Conservation (phyloP, 495 filamentous ascomycete species). For the Aspergillus sparsus region DNA sequence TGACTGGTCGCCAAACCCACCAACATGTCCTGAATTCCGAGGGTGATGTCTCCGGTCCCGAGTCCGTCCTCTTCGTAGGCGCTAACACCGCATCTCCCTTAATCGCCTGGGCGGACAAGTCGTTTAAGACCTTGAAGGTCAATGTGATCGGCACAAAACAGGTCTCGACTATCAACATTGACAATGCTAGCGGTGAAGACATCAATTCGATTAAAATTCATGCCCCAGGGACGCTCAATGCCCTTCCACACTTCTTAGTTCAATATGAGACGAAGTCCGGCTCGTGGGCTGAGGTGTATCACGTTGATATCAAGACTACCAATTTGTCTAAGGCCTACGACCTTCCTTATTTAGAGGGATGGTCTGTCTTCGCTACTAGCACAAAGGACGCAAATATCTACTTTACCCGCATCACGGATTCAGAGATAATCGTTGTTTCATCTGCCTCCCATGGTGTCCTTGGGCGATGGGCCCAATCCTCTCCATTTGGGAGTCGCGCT, state of each 20-base stretch:
- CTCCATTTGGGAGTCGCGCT: constrained; percentile 40
- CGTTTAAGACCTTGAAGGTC: constrained; percentile 66
- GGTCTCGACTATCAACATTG: constrained; percentile 50
- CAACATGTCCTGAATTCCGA: constrained; percentile 71
- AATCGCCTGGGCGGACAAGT: constrained; percentile 77
- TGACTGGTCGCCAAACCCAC: constrained; percentile 65
- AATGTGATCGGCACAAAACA: constrained; percentile 79
- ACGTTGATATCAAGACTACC: constrained; percentile 68
- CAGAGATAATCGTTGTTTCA: constrained; percentile 70
- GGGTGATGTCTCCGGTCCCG: constrained; percentile 62
- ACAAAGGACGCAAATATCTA: constrained; percentile 78
- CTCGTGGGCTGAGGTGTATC: constrained; percentile 84
- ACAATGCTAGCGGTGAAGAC: constrained; percentile 55
- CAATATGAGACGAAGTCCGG: constrained; percentile 70
- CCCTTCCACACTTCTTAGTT: constrained; percentile 78
- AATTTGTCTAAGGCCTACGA: constrained; percentile 71
- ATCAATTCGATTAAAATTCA: constrained; percentile 70
- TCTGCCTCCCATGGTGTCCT: constrained; percentile 76
- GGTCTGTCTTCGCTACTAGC: constrained; percentile 77
- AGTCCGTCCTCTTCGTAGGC: constrained; percentile 77
- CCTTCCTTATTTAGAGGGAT: constrained; percentile 66
- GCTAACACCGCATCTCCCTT: constrained; percentile 80
- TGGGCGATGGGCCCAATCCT: constrained; percentile 64
- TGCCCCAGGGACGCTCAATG: constrained; percentile 67
- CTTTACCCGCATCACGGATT: constrained; percentile 76